These are phyloP conservation scores for Stentor roeselii DNA, from an alignment of 73 alveolate species.

Conservation along the genomic window DNA sequence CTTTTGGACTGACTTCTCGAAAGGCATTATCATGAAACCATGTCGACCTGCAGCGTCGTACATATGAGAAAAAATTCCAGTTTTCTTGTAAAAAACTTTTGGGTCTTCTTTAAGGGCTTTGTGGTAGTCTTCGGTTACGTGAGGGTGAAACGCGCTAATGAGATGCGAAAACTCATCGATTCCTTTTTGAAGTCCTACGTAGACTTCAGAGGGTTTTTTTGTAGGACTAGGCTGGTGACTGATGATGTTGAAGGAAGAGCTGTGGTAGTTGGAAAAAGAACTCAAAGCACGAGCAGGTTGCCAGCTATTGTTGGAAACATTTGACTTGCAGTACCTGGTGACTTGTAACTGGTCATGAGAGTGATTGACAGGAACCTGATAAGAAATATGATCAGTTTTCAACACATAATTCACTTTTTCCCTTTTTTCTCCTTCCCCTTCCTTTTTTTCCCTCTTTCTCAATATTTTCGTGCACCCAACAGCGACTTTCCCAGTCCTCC, in stretches of 20 bases:
- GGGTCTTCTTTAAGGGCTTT: conserved; percentile 58
- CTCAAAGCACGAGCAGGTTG: not conserved
- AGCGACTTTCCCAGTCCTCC: not conserved
- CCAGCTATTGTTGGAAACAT: not conserved
- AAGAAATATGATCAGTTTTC: conserved; percentile 5
- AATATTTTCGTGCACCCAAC: conserved; percentile 27
- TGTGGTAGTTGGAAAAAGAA: not conserved
- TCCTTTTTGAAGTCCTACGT: conserved; percentile 64
- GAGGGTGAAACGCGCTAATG: not conserved
- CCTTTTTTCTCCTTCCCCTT: not conserved
- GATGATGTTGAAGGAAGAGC: conserved; percentile 4
- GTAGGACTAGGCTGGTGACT: not conserved
- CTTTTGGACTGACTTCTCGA: too few species aligned
- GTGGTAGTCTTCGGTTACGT: not conserved
- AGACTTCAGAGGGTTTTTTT: not conserved
- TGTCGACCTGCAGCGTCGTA: conserved; percentile 88
- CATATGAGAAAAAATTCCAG: conserved; percentile 81
- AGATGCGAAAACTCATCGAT: conserved; percentile 65
- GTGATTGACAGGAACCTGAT: not conserved
- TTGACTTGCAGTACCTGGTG: not conserved
- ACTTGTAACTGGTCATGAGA: not conserved
- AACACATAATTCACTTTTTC: not conserved
- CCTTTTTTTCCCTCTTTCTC: not conserved
- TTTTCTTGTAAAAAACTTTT: conserved; percentile 57
- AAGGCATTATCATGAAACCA: conserved; percentile 56